Percentiles rank a stretch among this genome's conserved stretches.
phyloP scores from a whole-genome alignment of 2,329 filamentous ascomycete species.

The Domatiomyces catenatus region DNA sequence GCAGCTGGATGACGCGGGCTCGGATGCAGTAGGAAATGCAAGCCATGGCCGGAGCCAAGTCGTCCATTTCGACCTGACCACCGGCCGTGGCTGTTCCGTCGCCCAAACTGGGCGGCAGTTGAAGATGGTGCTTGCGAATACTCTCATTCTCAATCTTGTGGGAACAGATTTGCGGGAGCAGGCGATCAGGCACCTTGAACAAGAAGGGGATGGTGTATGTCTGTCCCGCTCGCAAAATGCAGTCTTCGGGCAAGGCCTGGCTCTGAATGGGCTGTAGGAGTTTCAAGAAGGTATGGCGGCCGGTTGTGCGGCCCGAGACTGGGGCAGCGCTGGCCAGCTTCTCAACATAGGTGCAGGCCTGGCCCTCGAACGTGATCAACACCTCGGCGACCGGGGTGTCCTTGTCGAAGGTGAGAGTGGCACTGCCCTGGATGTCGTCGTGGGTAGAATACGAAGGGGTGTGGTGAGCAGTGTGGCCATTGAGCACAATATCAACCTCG shows the following conservation, averaged over 20 bases:
- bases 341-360: slow-evolving; percentile 30
- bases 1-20: slow-evolving; percentile 29
- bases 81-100: slow-evolving; percentile 39
- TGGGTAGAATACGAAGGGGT: slow-evolving; percentile 21
- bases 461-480: slow-evolving; percentile 11
- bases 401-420: slow-evolving; percentile 18
- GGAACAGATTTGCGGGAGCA: slow-evolving; percentile 44
- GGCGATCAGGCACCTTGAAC: slow-evolving; percentile 45
- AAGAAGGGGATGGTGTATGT: slow-evolving; percentile 47
- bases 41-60: slow-evolving; percentile 48
- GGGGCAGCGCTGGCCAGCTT: slow-evolving; percentile 37
- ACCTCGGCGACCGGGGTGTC: slow-evolving; percentile 20
- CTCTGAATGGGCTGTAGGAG: slow-evolving; percentile 44
- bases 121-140: slow-evolving; percentile 40
- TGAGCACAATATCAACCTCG: slow-evolving; percentile 17
- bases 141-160: slow-evolving; percentile 37
- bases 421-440: slow-evolving; percentile 21
- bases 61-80: slow-evolving; percentile 39
- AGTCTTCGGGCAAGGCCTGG: slow-evolving; percentile 37
- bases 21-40: slow-evolving; percentile 43
- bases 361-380: slow-evolving; percentile 20
- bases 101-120: slow-evolving; percentile 47
- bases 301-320: slow-evolving; percentile 39
- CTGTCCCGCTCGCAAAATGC: slow-evolving; percentile 38
- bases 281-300: slow-evolving; percentile 45